phyloP scores from a whole-genome alignment of 73 alveolate genomes.

The Breviolum minutum region DNA sequence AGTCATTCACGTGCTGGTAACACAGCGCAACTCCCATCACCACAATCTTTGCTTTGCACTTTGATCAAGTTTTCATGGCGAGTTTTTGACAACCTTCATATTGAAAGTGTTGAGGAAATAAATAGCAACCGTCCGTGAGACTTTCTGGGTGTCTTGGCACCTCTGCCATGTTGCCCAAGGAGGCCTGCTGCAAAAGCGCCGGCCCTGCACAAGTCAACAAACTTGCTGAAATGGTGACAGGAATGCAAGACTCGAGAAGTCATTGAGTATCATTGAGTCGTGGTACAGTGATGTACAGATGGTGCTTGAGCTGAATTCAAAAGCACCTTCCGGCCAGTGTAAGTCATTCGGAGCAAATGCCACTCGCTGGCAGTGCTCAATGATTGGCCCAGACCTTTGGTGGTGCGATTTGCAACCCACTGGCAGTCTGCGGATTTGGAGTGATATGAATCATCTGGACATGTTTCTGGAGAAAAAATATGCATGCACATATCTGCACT shows the following conservation, averaged over 20 bases:
- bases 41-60: too few species aligned
- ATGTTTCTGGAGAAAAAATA: too few species aligned
- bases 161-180: not conserved
- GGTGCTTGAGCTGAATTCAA: not conserved
- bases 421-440: not conserved
- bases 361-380: slow-evolving; percentile 31
- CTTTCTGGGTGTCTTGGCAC: not conserved
- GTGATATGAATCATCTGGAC: too few species aligned
- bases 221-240: not conserved
- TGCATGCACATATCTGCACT: not conserved
- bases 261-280: not conserved
- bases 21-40: too few species aligned
- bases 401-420: not conserved
- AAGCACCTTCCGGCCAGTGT: slow-evolving; percentile 42
- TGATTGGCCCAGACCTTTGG: slow-evolving; percentile 69
- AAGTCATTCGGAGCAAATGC: slow-evolving; percentile 42
- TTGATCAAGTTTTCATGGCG: too few species aligned
- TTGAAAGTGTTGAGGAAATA: too few species aligned
- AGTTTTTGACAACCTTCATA: not conserved
- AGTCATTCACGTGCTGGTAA: too few species aligned
- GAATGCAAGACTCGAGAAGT: too few species aligned
- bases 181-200: slow-evolving; percentile 34
- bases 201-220: not conserved
- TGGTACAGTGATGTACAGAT: not conserved
- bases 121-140: too few species aligned